These are phyloP conservation scores for Fusarium piperis DNA, from an alignment of 2,329 filamentous ascomycete genomes.

Conservation along the genomic window DNA sequence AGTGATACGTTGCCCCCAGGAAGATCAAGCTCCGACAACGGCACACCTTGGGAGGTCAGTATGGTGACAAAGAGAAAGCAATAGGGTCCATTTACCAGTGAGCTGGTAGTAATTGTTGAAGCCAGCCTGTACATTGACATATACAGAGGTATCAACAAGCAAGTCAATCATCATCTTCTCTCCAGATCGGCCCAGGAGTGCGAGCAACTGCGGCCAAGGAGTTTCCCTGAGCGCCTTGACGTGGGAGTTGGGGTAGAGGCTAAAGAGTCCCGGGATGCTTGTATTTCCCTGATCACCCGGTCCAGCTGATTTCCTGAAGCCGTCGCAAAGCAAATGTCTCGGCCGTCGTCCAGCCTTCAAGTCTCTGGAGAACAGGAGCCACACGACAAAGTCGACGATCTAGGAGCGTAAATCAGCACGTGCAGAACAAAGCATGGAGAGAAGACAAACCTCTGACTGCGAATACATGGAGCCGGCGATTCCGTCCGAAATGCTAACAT, in stretches of 20 bases:
- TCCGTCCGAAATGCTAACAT: slow-evolving; percentile 61
- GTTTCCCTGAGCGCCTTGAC: slow-evolving; percentile 72
- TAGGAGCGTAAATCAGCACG: slow-evolving; percentile 49
- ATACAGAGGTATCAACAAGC: slow-evolving; percentile 81
- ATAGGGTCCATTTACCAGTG: slow-evolving; percentile 66
- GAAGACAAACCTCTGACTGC: slow-evolving; percentile 68
- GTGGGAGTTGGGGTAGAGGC: slow-evolving; percentile 74
- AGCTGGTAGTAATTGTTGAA: slow-evolving; percentile 79
- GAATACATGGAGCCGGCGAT: slow-evolving; percentile 58
- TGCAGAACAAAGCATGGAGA: not conserved
- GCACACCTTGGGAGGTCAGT: slow-evolving; percentile 52
- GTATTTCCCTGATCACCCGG: slow-evolving; percentile 46
- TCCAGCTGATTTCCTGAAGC: slow-evolving; percentile 68
- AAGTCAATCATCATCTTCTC: slow-evolving; percentile 82
- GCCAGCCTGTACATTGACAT: slow-evolving; percentile 67
- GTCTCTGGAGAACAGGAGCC: slow-evolving; percentile 75
- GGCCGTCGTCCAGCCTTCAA: slow-evolving; percentile 60
- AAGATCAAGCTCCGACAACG: slow-evolving; percentile 58
- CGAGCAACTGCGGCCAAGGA: slow-evolving; percentile 80
- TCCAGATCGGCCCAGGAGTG: slow-evolving; percentile 77
- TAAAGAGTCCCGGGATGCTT: slow-evolving; percentile 72
- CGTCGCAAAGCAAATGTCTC: slow-evolving; percentile 84
- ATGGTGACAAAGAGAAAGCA: not conserved
- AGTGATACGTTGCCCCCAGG: slow-evolving; percentile 28
- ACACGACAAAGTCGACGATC: slow-evolving; percentile 82